Evolutionary conservation across 2,329 filamentous ascomycete species (phyloP).

Genomic region (Juglanconis oblonga): DNA sequence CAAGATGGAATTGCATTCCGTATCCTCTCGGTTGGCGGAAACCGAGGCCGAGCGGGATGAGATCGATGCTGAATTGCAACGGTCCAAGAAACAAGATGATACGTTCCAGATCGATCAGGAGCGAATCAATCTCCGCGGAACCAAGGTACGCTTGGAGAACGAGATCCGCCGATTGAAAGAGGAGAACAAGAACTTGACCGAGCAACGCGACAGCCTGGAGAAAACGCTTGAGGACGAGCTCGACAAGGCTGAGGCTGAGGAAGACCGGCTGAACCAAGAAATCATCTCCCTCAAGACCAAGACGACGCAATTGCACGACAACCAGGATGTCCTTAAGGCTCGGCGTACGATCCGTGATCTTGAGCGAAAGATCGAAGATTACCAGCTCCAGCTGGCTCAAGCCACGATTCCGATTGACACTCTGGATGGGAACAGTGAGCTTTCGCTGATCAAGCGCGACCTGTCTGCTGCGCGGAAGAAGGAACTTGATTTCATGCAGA

Average conservation of each 20-base stretch:
- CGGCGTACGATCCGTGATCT: conserved; percentile 63
- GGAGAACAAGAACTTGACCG: conserved; percentile 56
- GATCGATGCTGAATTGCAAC: conserved; percentile 58
- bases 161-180: conserved; percentile 64
- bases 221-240: conserved; percentile 64
- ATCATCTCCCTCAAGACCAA: conserved; percentile 49
- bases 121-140: conserved; percentile 63
- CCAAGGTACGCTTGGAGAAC: conserved; percentile 65
- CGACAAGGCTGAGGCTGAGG: conserved; percentile 63
- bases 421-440: conserved; percentile 47
- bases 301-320: conserved; percentile 45
- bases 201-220: conserved; percentile 59
- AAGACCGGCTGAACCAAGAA: conserved; percentile 58
- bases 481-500: conserved; percentile 62
- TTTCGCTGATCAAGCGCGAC: conserved; percentile 61
- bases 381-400: conserved; percentile 36
- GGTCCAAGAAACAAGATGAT: conserved; percentile 53
- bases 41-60: conserved; percentile 65
- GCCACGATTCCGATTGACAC: conserved; percentile 28
- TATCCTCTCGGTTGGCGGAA: conserved; percentile 55
- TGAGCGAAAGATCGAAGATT: conserved; percentile 58
- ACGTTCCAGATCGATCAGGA: conserved; percentile 62
- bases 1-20: conserved; percentile 57
- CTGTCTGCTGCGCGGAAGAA: conserved; percentile 63
- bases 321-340: conserved; percentile 53